Percentiles rank a stretch among this genome's conserved stretches.
Conservation (phyloP, 805 yeast genomes). For the Metschnikowia dekortorum region DNA sequence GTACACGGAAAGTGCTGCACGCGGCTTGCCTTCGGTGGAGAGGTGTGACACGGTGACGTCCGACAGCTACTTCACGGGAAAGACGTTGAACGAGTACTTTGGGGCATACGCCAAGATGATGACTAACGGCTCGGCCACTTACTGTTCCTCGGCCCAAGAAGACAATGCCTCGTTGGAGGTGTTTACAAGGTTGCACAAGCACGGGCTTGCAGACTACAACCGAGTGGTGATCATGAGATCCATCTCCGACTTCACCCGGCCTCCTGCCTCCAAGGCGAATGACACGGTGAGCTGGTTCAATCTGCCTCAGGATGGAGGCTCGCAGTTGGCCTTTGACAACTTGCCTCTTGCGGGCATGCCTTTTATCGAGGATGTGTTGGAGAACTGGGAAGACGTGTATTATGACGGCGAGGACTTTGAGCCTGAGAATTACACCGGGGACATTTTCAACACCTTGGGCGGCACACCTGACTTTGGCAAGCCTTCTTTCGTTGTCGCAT, state of each 20-base stretch:
- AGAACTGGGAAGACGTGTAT: conserved; percentile 43
- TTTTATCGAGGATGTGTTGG: conserved; percentile 48
- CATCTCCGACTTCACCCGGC: conserved; percentile 54
- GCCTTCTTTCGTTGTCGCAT: conserved; percentile 22
- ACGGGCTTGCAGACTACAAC: conserved; percentile 52
- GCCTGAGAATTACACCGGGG: conserved; percentile 58
- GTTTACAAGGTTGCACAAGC: conserved; percentile 48
- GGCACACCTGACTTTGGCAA: conserved; percentile 39
- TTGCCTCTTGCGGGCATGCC: conserved; percentile 52
- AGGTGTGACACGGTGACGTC: conserved; percentile 59
- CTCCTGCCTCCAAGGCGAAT: conserved; percentile 42
- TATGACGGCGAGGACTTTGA: conserved; percentile 28
- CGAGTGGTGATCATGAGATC: conserved; percentile 60
- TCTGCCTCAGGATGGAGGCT: conserved; percentile 49
- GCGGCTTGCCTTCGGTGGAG: conserved; percentile 41
- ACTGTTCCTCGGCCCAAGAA: conserved; percentile 63
- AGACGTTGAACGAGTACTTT: conserved; percentile 47
- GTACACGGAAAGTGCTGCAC: conserved; percentile 50
- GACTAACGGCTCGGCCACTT: conserved; percentile 56
- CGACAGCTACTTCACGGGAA: conserved; percentile 58
- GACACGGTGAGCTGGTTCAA: conserved; percentile 49
- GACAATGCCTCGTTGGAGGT: conserved; percentile 64
- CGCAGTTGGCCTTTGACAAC: conserved; percentile 45
- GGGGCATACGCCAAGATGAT: conserved; percentile 43
- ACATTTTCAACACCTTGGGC: conserved; percentile 52